Percentiles rank a stretch among this genome's conserved stretches.
These are phyloP conservation scores for Nemania sp. DNA, from an alignment of 2,329 filamentous ascomycete genomes.

Conservation along the genomic window DNA sequence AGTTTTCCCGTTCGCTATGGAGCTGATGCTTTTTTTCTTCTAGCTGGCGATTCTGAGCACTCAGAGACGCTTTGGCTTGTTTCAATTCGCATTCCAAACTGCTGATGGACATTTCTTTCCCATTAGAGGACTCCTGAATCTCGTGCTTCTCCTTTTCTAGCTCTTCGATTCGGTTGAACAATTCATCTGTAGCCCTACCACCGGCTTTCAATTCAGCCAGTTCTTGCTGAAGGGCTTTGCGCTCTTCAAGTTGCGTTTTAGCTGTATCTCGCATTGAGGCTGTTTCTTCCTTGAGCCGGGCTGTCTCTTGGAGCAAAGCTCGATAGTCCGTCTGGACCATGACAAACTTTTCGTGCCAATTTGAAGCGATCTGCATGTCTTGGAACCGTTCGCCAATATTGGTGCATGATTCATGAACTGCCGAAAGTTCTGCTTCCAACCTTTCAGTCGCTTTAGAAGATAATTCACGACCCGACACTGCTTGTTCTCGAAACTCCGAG, in stretches of 20 bases:
- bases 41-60: constrained; percentile 17
- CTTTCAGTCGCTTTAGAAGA: constrained; percentile 8
- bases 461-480: constrained; percentile 11
- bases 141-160: constrained; percentile 20
- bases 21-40: constrained; percentile 24
- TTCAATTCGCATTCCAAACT: constrained; percentile 21
- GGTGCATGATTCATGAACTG: constrained; percentile 12
- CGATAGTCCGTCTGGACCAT: constrained; percentile 16
- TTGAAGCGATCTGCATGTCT: constrained; percentile 6
- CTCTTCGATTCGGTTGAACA: constrained; percentile 10
- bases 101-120: constrained; percentile 23
- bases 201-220: constrained; percentile 13
- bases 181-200: constrained; percentile 10
- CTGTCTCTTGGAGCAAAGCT: constrained; percentile 16
- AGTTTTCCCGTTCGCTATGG: constrained; percentile 22
- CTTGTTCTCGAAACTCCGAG: constrained; percentile 17
- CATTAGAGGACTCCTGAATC: constrained; percentile 18
- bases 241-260: constrained; percentile 12
- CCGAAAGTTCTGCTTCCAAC: constrained; percentile 17
- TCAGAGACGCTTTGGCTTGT: constrained; percentile 20
- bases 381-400: constrained; percentile 14
- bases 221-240: constrained; percentile 22
- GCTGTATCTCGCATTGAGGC: constrained; percentile 11
- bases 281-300: constrained; percentile 27
- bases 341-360: constrained; percentile 30